Evolutionary conservation across 495 filamentous ascomycete genomes (phyloP).

Genomic region (Neurospora tetraspora): DNA sequence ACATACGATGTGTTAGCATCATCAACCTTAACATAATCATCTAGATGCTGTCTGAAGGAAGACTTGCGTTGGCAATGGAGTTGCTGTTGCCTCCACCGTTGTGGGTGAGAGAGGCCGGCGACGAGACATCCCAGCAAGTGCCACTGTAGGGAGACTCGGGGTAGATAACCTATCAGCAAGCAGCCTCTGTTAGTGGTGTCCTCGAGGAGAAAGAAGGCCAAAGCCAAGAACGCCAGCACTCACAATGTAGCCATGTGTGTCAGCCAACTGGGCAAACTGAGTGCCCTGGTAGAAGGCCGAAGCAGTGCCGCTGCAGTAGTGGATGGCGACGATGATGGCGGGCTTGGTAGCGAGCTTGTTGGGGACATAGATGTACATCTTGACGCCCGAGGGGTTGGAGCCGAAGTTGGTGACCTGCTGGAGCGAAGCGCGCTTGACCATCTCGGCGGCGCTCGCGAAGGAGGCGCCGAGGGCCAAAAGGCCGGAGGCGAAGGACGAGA

Average conservation of each 20-base stretch:
- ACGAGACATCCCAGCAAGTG: conserved; percentile 54
- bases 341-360: conserved; percentile 25
- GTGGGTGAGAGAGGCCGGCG: conserved; percentile 41
- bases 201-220: no score
- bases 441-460: conserved; percentile 5
- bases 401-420: conserved; percentile 29
- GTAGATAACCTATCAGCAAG: conserved; percentile 14
- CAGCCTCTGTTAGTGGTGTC: no score
- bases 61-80: conserved; percentile 38
- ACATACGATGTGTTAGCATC: not conserved
- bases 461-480: conserved; percentile 17
- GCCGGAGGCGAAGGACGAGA: conserved; percentile 15
- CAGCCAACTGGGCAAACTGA: conserved; percentile 39
- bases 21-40: not conserved
- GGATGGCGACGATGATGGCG: conserved; percentile 41
- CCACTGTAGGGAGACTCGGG: conserved; percentile 37
- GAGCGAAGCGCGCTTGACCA: conserved; percentile 23
- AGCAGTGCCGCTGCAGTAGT: conserved; percentile 46
- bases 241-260: conserved; percentile 45
- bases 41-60: not conserved
- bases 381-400: conserved; percentile 24
- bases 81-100: conserved; percentile 49
- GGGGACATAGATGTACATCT: conserved; percentile 33
- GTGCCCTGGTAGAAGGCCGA: conserved; percentile 38
- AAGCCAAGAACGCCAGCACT: no score